Base-by-base conservation (phyloP, 108 stramenopile species). In the Stephanodiscus triporus region DNA sequence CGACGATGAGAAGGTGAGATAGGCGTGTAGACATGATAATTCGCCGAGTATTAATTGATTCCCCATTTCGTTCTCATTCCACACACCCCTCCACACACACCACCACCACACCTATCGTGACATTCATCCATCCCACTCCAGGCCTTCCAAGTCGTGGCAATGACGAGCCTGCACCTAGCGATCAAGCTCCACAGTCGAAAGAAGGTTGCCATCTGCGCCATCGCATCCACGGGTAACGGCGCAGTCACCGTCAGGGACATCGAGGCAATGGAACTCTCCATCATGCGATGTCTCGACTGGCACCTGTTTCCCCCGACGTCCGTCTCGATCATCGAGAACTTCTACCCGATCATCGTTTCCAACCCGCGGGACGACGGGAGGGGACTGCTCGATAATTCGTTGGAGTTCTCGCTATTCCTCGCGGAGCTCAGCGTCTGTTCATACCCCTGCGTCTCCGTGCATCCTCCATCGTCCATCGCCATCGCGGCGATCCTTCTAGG, bases 321-420 rank as follows among this genome's bases (percentile, higher is more conserved):
- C 13, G 10, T 70, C 14, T 49, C 68, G 8, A 70, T 77, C 43
- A 57, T 77, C 11, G n/a, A n/a, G n/a, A 68, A 77, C 53, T 56
- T 63, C 54, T 77, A 63, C 55, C 76, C 76, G 10, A 49, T 76
- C 50, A 22, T 77, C 63, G n/a, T n/a, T n/a, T n/a, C n/a, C n/a
- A n/a, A n/a, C n/a, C n/a, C n/a, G n/a, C n/a, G n/a, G n/a, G n/a
- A n/a, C n/a, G n/a, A n/a, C n/a, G n/a, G n/a, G n/a, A 30, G 51
- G 29, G 38, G 23, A 16, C 14, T n/a, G 47, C 14, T 45, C 43
- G 43, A 45, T 13, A 16, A 63, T 29, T 60, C 67, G 22, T 56
- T 64, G 17, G 76, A 77, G 34, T 70, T 77, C 55, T 63, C 76
- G 29, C 38, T 68, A 24, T 77, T 77, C 55, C 66, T 77, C 36